Percentiles rank a stretch among this genome's conserved stretches.
These are phyloP conservation scores for Microthyrium microscopicum DNA, from an alignment of 2,329 filamentous ascomycete genomes.

Conservation along the genomic window DNA sequence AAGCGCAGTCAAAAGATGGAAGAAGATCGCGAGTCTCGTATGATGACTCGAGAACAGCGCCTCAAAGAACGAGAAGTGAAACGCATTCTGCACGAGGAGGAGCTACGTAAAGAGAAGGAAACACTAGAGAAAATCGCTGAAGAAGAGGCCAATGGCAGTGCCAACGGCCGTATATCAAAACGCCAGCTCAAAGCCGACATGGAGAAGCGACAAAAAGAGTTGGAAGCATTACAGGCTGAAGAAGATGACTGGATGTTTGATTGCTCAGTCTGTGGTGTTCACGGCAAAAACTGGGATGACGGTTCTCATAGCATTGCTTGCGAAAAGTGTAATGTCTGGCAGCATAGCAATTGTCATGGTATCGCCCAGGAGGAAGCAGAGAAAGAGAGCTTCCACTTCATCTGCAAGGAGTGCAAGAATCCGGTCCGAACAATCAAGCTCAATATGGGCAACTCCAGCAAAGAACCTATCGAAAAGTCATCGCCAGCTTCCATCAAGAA, in stretches of 20 bases:
- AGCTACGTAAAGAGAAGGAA: constrained; percentile 63
- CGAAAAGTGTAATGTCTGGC: constrained; percentile 89
- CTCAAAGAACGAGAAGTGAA: constrained; percentile 73
- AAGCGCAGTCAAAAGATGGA: constrained; percentile 48
- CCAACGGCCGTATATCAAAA: constrained; percentile 51
- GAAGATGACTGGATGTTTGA: constrained; percentile 91
- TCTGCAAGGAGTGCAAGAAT: constrained; percentile 59
- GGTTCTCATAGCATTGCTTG: constrained; percentile 88
- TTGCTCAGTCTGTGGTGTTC: constrained; percentile 69
- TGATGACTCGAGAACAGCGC: constrained; percentile 72
- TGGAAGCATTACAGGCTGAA: constrained; percentile 53
- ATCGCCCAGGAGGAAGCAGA: constrained; percentile 68
- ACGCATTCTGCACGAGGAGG: constrained; percentile 68
- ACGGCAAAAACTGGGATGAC: constrained; percentile 80
- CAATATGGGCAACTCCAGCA: constrained; percentile 5
- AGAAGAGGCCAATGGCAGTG: constrained; percentile 11
- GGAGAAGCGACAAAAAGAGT: constrained; percentile 58
- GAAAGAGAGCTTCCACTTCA: constrained; percentile 68
- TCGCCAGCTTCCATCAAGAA: no score
- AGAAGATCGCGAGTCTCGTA: constrained; percentile 59
- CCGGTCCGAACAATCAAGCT: constrained; percentile 4
- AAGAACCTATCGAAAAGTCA: no score
- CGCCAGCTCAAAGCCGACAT: constrained; percentile 69
- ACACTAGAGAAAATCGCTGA: constrained; percentile 24
- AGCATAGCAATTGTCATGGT: constrained; percentile 83